Evolutionary conservation across 2,329 filamentous ascomycete genomes (phyloP).

Genomic region (Colletotrichum spinosum): DNA sequence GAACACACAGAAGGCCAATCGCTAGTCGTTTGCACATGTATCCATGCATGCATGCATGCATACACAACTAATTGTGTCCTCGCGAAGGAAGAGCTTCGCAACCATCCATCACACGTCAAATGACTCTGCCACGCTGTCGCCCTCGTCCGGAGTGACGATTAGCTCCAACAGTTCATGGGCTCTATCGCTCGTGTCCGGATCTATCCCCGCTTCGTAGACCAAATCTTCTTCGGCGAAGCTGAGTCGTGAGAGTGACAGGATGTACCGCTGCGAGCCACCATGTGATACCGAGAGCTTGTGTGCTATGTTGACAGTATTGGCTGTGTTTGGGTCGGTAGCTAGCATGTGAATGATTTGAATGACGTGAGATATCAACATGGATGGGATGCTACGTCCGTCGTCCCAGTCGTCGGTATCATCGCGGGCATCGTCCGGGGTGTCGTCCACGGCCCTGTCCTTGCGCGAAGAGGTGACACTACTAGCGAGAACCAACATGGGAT

Average conservation of each 20-base stretch:
- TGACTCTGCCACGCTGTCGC: slow-evolving; percentile 56
- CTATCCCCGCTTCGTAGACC: slow-evolving; percentile 81
- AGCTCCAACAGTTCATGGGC: slow-evolving; percentile 86
- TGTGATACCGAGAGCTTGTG: slow-evolving; percentile 77
- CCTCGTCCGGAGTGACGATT: slow-evolving; percentile 80
- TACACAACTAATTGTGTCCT: too few relatives aligned
- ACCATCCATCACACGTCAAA: slow-evolving; percentile 48
- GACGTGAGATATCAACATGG: slow-evolving; percentile 60
- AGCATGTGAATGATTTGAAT: slow-evolving; percentile 64
- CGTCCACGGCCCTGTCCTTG: slow-evolving; percentile 29
- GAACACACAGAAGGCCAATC: not conserved
- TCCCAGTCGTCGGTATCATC: slow-evolving; percentile 21
- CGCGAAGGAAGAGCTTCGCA: too few relatives aligned
- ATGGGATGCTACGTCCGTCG: slow-evolving; percentile 45
- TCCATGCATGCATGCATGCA: too few relatives aligned
- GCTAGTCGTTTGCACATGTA: not conserved
- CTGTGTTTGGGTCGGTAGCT: slow-evolving; percentile 60
- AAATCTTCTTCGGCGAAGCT: slow-evolving; percentile 85
- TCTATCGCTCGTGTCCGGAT: slow-evolving; percentile 81
- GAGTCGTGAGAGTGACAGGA: slow-evolving; percentile 83
- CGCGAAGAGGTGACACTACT: slow-evolving; percentile 12
- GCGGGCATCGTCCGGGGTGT: slow-evolving; percentile 26
- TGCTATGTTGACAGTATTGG: slow-evolving; percentile 68
- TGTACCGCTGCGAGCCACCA: slow-evolving; percentile 83
- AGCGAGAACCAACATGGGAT: slow-evolving; percentile 17